phyloP scores from a whole-genome alignment of 2,329 filamentous ascomycete genomes.

The Colletotrichum navitas region DNA sequence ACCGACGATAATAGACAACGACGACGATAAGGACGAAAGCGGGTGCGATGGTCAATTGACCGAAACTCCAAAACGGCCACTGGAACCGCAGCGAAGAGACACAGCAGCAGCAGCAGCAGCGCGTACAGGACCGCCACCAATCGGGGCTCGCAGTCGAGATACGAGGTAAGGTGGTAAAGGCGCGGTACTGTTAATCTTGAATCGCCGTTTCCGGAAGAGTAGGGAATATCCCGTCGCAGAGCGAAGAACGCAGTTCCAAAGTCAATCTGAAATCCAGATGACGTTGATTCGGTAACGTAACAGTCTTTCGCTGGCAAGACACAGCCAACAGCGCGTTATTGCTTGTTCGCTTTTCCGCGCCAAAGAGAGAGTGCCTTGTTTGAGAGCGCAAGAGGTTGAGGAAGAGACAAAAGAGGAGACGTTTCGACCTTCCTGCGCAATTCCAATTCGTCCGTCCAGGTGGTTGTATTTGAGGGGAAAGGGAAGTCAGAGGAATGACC shows the following conservation, averaged over 20 bases:
- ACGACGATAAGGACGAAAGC: background rate
- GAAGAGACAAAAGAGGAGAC: conserved; percentile 23
- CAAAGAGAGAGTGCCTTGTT: background rate
- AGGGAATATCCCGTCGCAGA: conserved; percentile 35
- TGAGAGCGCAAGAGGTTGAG: background rate
- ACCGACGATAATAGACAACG: conserved; percentile 3
- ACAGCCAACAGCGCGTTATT: background rate
- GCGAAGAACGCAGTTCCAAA: conserved; percentile 12
- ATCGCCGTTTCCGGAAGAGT: conserved; percentile 30
- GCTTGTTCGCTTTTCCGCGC: conserved; percentile 3
- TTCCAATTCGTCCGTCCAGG: conserved; percentile 23
- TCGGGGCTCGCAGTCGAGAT: conserved; percentile 8
- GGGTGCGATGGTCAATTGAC: conserved; percentile 30
- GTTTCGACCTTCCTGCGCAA: conserved; percentile 13
- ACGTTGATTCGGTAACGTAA: background rate
- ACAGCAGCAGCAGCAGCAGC: conserved; percentile 17
- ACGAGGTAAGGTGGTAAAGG: background rate
- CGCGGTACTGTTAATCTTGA: conserved; percentile 6
- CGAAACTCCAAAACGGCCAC: conserved; percentile 19
- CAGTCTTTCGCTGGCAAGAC: conserved; percentile 16
- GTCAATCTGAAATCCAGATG: conserved; percentile 22
- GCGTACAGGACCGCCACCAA: conserved; percentile 26
- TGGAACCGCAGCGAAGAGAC: conserved; percentile 29
- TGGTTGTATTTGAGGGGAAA: conserved; percentile 34
- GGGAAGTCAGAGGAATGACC: conserved; percentile 27